Evolutionary conservation across 441 rosid genomes (phyloP).

Genomic region (Populus hybrid): DNA sequence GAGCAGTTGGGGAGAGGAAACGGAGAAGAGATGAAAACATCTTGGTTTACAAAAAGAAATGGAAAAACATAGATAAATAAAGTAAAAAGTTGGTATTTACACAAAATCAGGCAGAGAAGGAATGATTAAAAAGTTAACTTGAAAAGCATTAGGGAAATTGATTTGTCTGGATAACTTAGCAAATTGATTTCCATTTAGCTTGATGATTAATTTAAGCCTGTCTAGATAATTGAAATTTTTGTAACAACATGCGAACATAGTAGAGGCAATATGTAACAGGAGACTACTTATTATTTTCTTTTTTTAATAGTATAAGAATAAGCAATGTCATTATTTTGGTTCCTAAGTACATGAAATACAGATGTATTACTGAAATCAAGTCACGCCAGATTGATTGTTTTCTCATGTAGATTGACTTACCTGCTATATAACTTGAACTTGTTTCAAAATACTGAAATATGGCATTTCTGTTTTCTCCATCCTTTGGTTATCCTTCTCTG

Average conservation of each 20-base stretch:
- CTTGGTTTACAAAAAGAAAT: not conserved
- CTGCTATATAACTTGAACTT: not conserved
- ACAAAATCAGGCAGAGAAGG: not conserved
- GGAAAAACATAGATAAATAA: not conserved
- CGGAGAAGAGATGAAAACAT: not conserved
- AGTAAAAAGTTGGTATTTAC: not conserved
- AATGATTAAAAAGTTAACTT: not conserved
- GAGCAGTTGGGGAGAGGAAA: not conserved
- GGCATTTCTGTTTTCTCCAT: not conserved
- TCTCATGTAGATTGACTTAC: not conserved
- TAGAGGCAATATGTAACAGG: not conserved
- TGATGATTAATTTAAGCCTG: not conserved
- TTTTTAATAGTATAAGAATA: not conserved
- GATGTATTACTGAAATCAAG: not conserved
- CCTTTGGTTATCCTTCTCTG: conserved; percentile 1
- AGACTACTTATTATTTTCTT: too few species aligned
- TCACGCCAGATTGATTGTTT: not conserved
- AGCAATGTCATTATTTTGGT: not conserved
- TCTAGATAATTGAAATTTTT: not conserved
- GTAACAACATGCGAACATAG: not conserved
- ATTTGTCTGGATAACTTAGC: not conserved
- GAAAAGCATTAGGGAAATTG: not conserved
- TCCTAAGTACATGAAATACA: not conserved
- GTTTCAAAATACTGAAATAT: not conserved
- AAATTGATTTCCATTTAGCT: not conserved